phyloP scores from a whole-genome alignment of 192 early-diverging fungal genomes.

The Backusella australiensis region DNA sequence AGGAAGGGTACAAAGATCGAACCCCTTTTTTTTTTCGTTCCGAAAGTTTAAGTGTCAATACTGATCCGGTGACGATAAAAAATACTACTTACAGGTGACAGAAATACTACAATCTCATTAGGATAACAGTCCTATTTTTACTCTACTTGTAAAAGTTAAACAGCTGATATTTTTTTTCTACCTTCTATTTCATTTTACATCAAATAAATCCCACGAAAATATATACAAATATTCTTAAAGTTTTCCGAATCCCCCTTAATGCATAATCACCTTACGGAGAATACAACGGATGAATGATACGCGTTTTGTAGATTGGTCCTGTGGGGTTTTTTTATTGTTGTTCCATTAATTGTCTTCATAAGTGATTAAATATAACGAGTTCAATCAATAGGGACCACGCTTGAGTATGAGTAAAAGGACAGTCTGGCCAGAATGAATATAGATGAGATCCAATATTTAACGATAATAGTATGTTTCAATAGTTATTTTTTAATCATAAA shows the following conservation, averaged over 20 bases:
- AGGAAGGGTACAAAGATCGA: neutral
- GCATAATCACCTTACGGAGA: neutral
- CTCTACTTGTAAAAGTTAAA: too few species aligned
- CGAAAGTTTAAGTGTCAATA: neutral
- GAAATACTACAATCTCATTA: neutral
- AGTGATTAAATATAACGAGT: neutral
- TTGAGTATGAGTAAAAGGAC: neutral
- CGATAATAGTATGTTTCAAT: neutral
- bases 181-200: neutral
- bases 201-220: neutral
- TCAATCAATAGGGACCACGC: neutral
- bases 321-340: too few species aligned
- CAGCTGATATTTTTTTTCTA: neutral
- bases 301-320: too few species aligned
- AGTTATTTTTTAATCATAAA: neutral
- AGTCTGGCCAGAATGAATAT: neutral
- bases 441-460: neutral
- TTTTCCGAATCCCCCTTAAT: neutral
- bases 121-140: neutral
- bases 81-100: neutral
- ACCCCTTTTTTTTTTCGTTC: too few species aligned
- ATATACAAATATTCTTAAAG: neutral
- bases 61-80: neutral
- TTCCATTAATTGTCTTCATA: too few species aligned
- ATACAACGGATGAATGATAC: neutral